Evolutionary conservation across 1,284 basidiomycete genomes (phyloP).

Genomic region (Porogramme epimiltina): DNA sequence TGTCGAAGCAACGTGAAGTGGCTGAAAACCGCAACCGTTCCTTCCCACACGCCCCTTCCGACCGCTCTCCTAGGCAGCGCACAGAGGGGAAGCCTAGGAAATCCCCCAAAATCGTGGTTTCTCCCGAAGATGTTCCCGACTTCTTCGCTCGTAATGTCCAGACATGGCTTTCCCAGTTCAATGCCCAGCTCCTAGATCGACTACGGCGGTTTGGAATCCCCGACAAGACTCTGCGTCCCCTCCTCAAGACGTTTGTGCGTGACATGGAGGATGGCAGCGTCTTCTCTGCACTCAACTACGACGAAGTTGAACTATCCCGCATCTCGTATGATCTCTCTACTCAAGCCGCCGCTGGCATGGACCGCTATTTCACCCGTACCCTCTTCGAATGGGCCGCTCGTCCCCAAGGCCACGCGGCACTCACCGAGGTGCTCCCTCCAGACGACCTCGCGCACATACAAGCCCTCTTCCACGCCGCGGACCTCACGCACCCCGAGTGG

Average conservation of each 20-base stretch:
- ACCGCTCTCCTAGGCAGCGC: too few species aligned
- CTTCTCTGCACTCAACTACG: constrained; percentile 38
- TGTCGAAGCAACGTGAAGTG: too few species aligned
- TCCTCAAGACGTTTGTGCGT: constrained; percentile 39
- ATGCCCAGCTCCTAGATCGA: constrained; percentile 22
- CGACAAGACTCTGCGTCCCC: constrained; percentile 29
- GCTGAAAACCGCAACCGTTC: too few species aligned
- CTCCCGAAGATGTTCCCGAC: constrained; percentile 10
- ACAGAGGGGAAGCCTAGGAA: too few species aligned
- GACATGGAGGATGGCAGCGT: constrained; percentile 38
- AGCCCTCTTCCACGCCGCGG: constrained; percentile 41
- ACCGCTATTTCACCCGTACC: constrained; percentile 38
- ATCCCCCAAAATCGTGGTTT: neutral
- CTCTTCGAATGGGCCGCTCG: constrained; percentile 55
- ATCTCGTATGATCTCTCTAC: constrained; percentile 29
- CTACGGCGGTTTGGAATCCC: constrained; percentile 49
- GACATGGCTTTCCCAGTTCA: constrained; percentile 28
- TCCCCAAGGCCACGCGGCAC: constrained; percentile 27
- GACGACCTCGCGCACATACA: constrained; percentile 39
- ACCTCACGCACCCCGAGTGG: constrained; percentile 43
- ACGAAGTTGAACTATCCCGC: constrained; percentile 32
- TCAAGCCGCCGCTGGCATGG: constrained; percentile 26
- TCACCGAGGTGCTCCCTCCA: constrained; percentile 28
- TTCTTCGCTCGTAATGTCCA: constrained; percentile 22
- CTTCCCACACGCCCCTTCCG: too few species aligned